phyloP scores from a whole-genome alignment of 2,329 filamentous ascomycete genomes.

The Hysterium pulicare region DNA sequence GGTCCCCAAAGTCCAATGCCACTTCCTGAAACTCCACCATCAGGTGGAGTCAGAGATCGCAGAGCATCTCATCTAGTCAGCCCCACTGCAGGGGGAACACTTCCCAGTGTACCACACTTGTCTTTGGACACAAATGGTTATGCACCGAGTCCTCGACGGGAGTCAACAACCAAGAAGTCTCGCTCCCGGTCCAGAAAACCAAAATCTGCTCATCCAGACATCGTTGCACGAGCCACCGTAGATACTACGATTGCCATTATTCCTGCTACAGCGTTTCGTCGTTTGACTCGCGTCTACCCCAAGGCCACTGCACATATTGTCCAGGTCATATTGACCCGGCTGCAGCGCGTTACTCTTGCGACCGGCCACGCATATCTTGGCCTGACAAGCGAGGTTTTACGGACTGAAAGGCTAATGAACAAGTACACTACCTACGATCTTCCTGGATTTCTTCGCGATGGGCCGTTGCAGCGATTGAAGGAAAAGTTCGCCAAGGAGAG shows the following conservation, averaged over 20 bases:
- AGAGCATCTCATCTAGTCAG: conserved; percentile 32
- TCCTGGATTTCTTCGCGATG: conserved; percentile 83
- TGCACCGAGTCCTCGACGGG: conserved; percentile 18
- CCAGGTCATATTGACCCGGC: conserved; percentile 90
- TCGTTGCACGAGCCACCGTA: conserved; percentile 90
- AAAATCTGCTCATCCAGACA: conserved; percentile 89
- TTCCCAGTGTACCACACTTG: conserved; percentile 68
- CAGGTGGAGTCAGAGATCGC: conserved; percentile 18
- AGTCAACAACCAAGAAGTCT: conserved; percentile 13
- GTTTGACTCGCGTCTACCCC: conserved; percentile 89
- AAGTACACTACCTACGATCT: conserved; percentile 88
- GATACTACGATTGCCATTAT: conserved; percentile 99
- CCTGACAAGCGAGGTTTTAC: conserved; percentile 83
- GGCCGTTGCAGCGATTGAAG: conserved; percentile 78
- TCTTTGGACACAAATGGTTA: conserved; percentile 56
- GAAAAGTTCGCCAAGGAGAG: conserved; percentile 87
- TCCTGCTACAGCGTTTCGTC: conserved; percentile 89
- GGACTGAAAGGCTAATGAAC: conserved; percentile 91
- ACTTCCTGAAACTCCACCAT: conserved; percentile 11
- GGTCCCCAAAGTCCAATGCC: conserved; percentile 28
- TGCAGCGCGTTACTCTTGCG: conserved; percentile 90
- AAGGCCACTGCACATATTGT: conserved; percentile 97
- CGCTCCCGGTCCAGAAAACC: conserved; percentile 40
- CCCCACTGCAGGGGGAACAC: conserved; percentile 32
- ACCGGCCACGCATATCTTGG: conserved; percentile 95